Base-by-base conservation (phyloP, 139 green algal species). In the Closterium sp. region DNA sequence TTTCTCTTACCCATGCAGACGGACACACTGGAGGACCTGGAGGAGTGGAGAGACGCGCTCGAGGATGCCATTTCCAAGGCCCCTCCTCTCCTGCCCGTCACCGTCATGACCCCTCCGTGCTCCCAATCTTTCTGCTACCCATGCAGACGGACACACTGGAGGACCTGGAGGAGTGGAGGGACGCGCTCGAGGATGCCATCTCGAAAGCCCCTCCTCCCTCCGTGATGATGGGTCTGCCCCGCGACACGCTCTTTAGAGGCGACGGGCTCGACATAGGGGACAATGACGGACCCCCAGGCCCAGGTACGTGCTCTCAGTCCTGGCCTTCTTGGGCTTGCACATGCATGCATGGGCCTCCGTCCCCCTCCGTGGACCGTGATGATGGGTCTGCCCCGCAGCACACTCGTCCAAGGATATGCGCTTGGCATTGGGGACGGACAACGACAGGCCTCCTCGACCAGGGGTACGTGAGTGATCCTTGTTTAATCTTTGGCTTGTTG, bases 161-260 rank as follows among this genome's bases (percentile, higher is more conserved):
- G 42, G 92, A 94, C n/a, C 19, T 94, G 27, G 92, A 94, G 17
- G 92, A 93, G 86, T 94, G 92, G 92, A 86, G 30, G 50, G n/a
- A 92, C 21, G 31, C 89, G 11, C 85, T 94, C 0, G 89, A 94
- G 50, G 32, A 42, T 29, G 92, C 92, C 10, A 34, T 94, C 4
- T 73, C 85, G 5, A 85, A 42, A 4, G 92, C 92, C 0, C 92
- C 92, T 10, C 29, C 30, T 0, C 29, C 89, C 21, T 50, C 88
- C 4, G 42, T 94, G 29, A 85, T 93, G 28, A 24, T 29, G 31
- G 84, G 73, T 30, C 85, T 87, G 85, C 85, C 85, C 28, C 85
- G 28, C 21, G 85, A 87, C 85, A 31, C 85, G n/a, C 85, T 87
- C 28, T 31, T 87, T 17, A 22, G 85, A 31, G 28, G 28, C 6